phyloP scores from a whole-genome alignment of 148 eudicot genomes.

The Vaccinium corymbosum region DNA sequence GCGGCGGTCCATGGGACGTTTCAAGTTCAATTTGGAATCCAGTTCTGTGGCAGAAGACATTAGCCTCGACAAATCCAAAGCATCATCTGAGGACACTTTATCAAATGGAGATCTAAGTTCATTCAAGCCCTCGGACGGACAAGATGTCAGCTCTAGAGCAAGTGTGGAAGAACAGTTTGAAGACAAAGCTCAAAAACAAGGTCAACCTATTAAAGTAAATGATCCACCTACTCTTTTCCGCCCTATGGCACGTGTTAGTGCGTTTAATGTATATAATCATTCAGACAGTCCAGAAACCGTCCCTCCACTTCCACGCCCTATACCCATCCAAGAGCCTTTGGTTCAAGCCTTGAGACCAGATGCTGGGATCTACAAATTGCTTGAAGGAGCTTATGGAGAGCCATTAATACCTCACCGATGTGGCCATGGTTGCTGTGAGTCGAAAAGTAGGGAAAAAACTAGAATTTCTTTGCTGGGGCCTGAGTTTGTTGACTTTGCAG shows the following conservation, averaged over 20 bases:
- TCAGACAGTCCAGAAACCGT: slow-evolving; percentile 27
- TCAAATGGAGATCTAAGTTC: slow-evolving; percentile 53
- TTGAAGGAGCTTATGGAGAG: slow-evolving; percentile 41
- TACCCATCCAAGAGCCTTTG: slow-evolving; percentile 20
- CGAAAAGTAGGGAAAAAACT: background rate
- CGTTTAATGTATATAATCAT: slow-evolving; percentile 38
- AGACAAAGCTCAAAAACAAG: slow-evolving; percentile 20
- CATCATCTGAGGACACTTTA: slow-evolving; percentile 59
- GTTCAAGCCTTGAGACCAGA: slow-evolving; percentile 29
- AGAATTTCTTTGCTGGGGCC: slow-evolving; percentile 53
- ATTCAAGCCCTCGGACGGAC: slow-evolving; percentile 33
- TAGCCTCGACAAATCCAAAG: slow-evolving; percentile 38
- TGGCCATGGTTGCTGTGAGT: slow-evolving; percentile 57
- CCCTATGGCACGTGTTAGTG: slow-evolving; percentile 49
- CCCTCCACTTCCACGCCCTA: slow-evolving; percentile 14
- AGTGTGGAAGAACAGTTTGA: slow-evolving; percentile 21
- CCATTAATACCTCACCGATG: slow-evolving; percentile 51
- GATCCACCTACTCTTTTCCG: slow-evolving; percentile 35
- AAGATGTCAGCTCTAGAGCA: slow-evolving; percentile 35
- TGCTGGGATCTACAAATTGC: slow-evolving; percentile 38
- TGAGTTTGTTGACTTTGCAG: slow-evolving; percentile 50
- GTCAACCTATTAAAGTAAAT: slow-evolving; percentile 13
- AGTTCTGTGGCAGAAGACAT: slow-evolving; percentile 22
- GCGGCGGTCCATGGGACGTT: slow-evolving; percentile 30
- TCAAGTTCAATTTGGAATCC: slow-evolving; percentile 23